Evolutionary conservation across 2,329 filamentous ascomycete species (phyloP).

Genomic region (Curvularia verruculosa): DNA sequence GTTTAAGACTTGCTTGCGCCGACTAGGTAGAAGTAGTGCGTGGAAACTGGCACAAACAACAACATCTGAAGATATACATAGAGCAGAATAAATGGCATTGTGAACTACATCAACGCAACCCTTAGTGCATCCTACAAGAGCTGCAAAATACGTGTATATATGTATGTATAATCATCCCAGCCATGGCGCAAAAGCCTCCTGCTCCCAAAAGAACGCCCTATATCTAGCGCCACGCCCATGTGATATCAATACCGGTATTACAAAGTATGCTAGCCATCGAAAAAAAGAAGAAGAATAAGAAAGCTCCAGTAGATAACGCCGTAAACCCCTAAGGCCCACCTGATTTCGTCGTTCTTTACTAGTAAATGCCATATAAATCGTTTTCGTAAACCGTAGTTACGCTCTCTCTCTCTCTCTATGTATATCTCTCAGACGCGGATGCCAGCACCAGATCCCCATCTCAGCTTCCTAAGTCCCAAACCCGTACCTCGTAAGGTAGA

Average conservation of each 20-base stretch:
- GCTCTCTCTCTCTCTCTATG: too few relatives aligned
- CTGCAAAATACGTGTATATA: not conserved
- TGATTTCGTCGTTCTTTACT: slow-evolving; percentile 1
- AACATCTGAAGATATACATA: too few relatives aligned
- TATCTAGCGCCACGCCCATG: slow-evolving; percentile 5
- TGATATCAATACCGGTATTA: slow-evolving; percentile 1
- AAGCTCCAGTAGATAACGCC: not conserved
- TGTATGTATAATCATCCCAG: not conserved
- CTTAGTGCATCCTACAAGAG: not conserved
- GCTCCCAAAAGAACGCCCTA: slow-evolving; percentile 5
- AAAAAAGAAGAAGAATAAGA: too few relatives aligned
- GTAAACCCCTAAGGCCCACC: not conserved
- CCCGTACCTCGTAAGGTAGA: slow-evolving; percentile 35
- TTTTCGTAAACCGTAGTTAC: not conserved
- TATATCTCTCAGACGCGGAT: slow-evolving; percentile 23
- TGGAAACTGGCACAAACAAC: too few relatives aligned
- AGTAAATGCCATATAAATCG: slow-evolving; percentile 7
- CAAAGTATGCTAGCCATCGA: not conserved
- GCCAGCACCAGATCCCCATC: slow-evolving; percentile 39
- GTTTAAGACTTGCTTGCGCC: too few relatives aligned
- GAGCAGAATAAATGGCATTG: not conserved
- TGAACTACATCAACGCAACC: not conserved
- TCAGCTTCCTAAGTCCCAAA: slow-evolving; percentile 39
- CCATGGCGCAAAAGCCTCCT: not conserved
- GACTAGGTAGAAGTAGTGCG: too few relatives aligned